Percentiles rank a stretch among this genome's conserved stretches.
These are phyloP conservation scores for Elaeis guineensis DNA, from an alignment of 176 grass and related monocot species.

Conservation along the genomic window DNA sequence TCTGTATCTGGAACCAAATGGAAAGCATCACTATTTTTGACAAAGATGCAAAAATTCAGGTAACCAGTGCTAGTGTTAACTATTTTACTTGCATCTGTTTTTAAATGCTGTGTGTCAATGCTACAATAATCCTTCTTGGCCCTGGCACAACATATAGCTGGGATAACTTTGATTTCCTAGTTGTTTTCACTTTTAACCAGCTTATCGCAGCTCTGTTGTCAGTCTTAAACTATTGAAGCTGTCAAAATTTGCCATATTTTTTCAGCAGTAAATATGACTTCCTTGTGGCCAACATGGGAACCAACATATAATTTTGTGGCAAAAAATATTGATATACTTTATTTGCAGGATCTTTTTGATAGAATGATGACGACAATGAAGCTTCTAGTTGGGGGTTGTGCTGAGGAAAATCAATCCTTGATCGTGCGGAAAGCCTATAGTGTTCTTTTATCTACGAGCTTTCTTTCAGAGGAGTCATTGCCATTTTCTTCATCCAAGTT, in stretches of 20 bases:
- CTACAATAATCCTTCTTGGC: too few relatives aligned
- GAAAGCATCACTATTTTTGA: conserved; percentile 31
- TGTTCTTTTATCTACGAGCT: conserved; percentile 34
- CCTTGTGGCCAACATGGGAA: too few relatives aligned
- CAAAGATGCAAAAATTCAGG: conserved; percentile 17
- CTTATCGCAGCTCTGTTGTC: too few relatives aligned
- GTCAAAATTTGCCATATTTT: too few relatives aligned
- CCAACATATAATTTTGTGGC: conserved; percentile 23
- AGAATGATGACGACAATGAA: conserved; percentile 70
- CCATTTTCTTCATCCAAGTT: conserved; percentile 15
- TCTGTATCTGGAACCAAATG: conserved; percentile 59
- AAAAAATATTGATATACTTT: conserved; percentile 8
- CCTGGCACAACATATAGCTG: too few relatives aligned
- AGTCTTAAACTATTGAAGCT: too few relatives aligned
- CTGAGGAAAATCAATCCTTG: conserved; percentile 55
- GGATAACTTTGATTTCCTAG: too few relatives aligned
- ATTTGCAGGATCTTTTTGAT: conserved; percentile 65
- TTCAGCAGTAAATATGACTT: too few relatives aligned
- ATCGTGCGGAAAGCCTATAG: conserved; percentile 69
- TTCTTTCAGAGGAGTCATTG: conserved; percentile 35
- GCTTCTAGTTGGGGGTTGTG: conserved; percentile 59
- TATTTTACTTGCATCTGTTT: too few relatives aligned
- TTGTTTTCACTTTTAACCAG: too few relatives aligned
- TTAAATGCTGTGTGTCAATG: too few relatives aligned
- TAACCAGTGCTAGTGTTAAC: neutral